Base-by-base conservation (phyloP, 345 rosid genomes). In the Pistacia integerrima region DNA sequence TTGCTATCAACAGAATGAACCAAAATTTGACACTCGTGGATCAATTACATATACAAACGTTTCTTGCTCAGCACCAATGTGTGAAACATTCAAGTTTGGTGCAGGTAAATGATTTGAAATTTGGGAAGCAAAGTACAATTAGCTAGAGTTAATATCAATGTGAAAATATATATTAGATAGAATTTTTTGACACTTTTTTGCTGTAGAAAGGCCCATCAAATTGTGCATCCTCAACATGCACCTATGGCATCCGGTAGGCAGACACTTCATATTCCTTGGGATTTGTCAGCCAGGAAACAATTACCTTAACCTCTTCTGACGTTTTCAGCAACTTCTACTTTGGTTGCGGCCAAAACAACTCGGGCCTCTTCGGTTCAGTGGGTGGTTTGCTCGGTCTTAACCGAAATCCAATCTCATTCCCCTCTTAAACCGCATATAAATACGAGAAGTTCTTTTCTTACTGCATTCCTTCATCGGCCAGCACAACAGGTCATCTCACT, bases 371-470 rank as follows among this genome's bases (percentile, higher is more conserved):
- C 62, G 82, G 86, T 0, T 87, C 92, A 14, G 73, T 85, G 0
- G 94, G 97, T 4, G 99, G 96, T 6, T 74, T 93, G 41, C 85
- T 93, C 12, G 99, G 99, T 1, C 92, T 95, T 2, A 98, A 95
- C 73, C 93, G 97, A 1, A 86, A 89, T 64, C 72, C 82, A 56
- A 73, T 93, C 35, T 93, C 99, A 0, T 56, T 91, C 2, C 90
- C 92, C 41, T 85, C 89, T 5, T 97, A 95, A 81, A 89, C 94
- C 0, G 86, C 90, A 2, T 6, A 64, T 0, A 84, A 83, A 18
- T 95, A 91, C 86, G 87, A 85, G 46, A 87, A 89, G 48, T 22
- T 89, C 67, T 95, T 95, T 85, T 93, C 99, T 46, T 93, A 95
- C 51, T 95, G 99, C 62, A 88, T 93, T 3, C 98, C 99, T 0